Evolutionary conservation across 1,139 yeast species (phyloP).

Genomic region (Sugiyamaella pinicola): DNA sequence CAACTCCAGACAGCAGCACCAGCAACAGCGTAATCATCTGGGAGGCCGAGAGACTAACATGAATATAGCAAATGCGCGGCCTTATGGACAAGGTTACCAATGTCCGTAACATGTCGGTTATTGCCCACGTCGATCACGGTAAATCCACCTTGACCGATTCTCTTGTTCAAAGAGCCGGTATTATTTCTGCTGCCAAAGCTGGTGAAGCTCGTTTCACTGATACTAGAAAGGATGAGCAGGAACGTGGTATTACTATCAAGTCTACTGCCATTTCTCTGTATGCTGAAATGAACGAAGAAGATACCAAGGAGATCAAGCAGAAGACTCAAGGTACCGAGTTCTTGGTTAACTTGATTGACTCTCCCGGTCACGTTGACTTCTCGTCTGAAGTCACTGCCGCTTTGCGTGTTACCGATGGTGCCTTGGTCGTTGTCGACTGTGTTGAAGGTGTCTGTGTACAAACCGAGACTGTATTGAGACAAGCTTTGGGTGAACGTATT

Average conservation of each 20-base stretch:
- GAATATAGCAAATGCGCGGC: slow-evolving; percentile 77
- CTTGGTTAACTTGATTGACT: slow-evolving; percentile 97
- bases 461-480: slow-evolving; percentile 99
- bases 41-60: slow-evolving; percentile 9
- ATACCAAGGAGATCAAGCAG: slow-evolving; percentile 92
- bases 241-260: slow-evolving; percentile 99
- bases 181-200: slow-evolving; percentile 98
- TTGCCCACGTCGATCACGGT: slow-evolving; percentile 99
- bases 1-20: too few relatives aligned
- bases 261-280: slow-evolving; percentile 97
- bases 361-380: slow-evolving; percentile 99
- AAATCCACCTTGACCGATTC: slow-evolving; percentile 99
- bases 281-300: slow-evolving; percentile 88
- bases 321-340: slow-evolving; percentile 93
- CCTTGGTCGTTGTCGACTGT: slow-evolving; percentile 98
- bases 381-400: slow-evolving; percentile 99
- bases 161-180: slow-evolving; percentile 98
- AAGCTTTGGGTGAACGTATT: slow-evolving; percentile 98
- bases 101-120: slow-evolving; percentile 99
- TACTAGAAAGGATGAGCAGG: slow-evolving; percentile 99
- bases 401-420: slow-evolving; percentile 99
- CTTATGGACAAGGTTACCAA: slow-evolving; percentile 99
- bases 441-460: slow-evolving; percentile 99
- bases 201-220: slow-evolving; percentile 99
- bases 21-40: too few relatives aligned